These are phyloP conservation scores for Aphanocladium album DNA, from an alignment of 2,329 filamentous ascomycete genomes.

Conservation along the genomic window DNA sequence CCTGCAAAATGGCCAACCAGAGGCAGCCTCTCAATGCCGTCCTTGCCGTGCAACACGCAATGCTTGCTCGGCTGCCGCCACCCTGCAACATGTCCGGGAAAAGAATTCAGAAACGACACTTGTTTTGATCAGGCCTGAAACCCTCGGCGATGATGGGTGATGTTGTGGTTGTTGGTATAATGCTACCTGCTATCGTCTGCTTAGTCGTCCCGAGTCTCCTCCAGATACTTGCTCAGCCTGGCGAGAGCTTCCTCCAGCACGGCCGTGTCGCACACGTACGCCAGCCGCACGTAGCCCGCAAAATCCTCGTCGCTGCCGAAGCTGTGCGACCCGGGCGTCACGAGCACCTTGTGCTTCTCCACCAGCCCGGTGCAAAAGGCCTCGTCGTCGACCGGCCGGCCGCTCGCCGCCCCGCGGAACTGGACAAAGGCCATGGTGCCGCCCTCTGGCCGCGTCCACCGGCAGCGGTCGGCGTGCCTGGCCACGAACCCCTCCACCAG, in stretches of 20 bases:
- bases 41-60: constrained; percentile 7
- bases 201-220: neutral
- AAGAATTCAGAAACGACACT: neutral
- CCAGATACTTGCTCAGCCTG: constrained; percentile 37
- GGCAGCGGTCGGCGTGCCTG: constrained; percentile 56
- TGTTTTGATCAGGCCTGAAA: constrained; percentile 2
- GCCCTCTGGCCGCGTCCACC: constrained; percentile 69
- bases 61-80: neutral
- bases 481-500: constrained; percentile 64
- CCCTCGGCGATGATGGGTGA: neutral
- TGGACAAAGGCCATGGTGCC: constrained; percentile 76
- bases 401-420: constrained; percentile 51
- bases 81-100: neutral
- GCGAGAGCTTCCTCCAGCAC: constrained; percentile 63
- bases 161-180: too few species aligned
- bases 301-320: constrained; percentile 66
- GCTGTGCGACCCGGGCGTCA: constrained; percentile 67
- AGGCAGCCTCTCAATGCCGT: neutral
- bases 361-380: constrained; percentile 65
- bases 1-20: neutral
- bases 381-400: constrained; percentile 63
- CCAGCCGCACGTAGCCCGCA: constrained; percentile 70
- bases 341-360: constrained; percentile 64
- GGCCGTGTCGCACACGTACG: constrained; percentile 67
- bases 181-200: too few species aligned